phyloP scores from a whole-genome alignment of 2,329 filamentous ascomycete genomes.

The Colletotrichum cordylinicola region DNA sequence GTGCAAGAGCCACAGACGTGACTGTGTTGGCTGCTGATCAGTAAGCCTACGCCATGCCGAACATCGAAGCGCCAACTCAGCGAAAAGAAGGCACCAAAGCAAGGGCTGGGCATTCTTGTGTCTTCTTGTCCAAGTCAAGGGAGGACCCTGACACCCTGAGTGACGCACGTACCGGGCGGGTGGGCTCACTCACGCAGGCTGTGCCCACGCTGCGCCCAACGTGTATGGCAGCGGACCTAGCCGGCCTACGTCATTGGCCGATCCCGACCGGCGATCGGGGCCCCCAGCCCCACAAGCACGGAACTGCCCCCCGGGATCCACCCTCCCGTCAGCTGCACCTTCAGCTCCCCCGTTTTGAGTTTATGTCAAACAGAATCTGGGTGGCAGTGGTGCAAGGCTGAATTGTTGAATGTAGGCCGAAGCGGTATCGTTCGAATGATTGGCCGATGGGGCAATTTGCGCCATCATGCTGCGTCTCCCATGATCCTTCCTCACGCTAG shows the following conservation, averaged over 20 bases:
- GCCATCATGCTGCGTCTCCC: not conserved
- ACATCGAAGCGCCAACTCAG: not conserved
- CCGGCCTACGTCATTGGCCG: not conserved
- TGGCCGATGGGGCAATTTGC: not conserved
- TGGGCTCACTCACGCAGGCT: not conserved
- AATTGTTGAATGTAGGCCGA: not conserved
- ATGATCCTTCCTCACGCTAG: slow-evolving; percentile 1
- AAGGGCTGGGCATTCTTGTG: not conserved
- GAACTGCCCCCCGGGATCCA: not conserved
- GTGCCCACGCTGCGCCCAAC: not conserved
- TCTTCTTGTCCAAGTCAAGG: not conserved
- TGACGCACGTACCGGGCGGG: not conserved
- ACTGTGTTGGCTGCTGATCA: not conserved
- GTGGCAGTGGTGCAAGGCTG: not conserved
- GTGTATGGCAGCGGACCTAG: not conserved
- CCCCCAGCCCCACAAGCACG: not conserved
- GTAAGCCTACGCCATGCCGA: not conserved
- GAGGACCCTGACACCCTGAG: not conserved
- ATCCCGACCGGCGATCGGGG: not conserved
- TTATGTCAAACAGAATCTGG: not conserved
- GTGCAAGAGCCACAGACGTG: not conserved
- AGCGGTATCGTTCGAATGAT: not conserved
- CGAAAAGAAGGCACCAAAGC: not conserved
- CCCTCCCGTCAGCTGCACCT: not conserved
- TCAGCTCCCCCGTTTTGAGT: not conserved